These are phyloP conservation scores for Silene noctiflora DNA, from an alignment of 179 eudicot species.

Conservation along the genomic window DNA sequence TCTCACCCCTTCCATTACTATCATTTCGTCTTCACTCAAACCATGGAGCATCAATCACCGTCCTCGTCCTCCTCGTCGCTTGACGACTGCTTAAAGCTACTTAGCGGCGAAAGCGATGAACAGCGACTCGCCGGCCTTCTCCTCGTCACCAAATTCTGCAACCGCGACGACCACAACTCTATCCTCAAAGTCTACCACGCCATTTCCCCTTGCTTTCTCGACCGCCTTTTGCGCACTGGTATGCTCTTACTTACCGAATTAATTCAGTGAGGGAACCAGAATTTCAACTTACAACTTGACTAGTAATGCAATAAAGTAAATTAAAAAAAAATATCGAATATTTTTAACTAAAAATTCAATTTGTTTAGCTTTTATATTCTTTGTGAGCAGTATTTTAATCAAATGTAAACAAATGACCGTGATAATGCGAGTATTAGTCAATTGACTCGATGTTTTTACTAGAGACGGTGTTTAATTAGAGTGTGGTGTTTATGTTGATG, in stretches of 20 bases:
- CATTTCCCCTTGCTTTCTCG: conserved; percentile 55
- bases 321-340: too few species aligned
- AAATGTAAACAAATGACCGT: too few species aligned
- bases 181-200: conserved; percentile 60
- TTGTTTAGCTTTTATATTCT: too few species aligned
- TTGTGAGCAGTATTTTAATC: too few species aligned
- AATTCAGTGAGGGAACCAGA: background rate
- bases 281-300: too few species aligned
- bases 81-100: conserved; percentile 66
- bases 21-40: background rate
- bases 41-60: background rate
- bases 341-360: too few species aligned
- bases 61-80: conserved; percentile 24
- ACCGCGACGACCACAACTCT: conserved; percentile 52
- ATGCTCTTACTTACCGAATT: background rate
- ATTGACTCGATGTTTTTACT: too few species aligned
- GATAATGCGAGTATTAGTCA: too few species aligned
- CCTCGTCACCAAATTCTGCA: conserved; percentile 57
- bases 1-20: too few species aligned
- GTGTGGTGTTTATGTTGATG: background rate
- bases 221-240: conserved; percentile 83
- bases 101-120: conserved; percentile 71
- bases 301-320: too few species aligned
- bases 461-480: background rate
- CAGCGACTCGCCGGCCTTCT: conserved; percentile 89